A percentile compares a stretch with the other conserved stretches of the same genome.
Conservation (phyloP, 768 basidiomycete species). For the Pholiota conissans region DNA sequence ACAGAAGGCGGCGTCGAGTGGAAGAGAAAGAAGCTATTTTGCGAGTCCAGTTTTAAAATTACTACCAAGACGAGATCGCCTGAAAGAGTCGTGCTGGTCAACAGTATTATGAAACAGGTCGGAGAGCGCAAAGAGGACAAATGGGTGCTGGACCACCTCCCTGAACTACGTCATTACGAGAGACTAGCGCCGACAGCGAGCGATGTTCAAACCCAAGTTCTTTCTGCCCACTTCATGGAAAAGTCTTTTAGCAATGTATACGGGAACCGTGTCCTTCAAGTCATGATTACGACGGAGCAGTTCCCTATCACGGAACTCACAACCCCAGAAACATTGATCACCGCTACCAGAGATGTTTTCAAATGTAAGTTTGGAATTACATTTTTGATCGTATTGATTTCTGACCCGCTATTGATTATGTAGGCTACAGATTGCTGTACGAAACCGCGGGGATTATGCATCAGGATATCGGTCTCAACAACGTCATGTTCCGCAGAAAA, state of each 20-base stretch:
- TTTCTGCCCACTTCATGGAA: background rate
- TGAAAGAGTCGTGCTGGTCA: background rate
- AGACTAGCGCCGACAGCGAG: too few relatives aligned
- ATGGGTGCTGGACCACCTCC: background rate
- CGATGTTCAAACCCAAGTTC: background rate
- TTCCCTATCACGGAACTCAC: background rate
- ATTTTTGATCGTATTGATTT: background rate
- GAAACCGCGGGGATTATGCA: background rate
- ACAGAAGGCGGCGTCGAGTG: background rate
- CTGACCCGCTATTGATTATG: too few relatives aligned
- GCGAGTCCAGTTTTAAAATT: background rate
- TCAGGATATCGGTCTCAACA: background rate
- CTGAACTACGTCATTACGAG: background rate
- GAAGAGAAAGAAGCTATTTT: background rate
- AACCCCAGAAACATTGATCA: background rate
- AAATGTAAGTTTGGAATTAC: background rate
- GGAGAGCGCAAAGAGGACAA: background rate
- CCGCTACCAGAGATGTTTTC: background rate
- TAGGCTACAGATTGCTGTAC: background rate
- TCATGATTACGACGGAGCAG: background rate
- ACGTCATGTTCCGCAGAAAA: background rate
- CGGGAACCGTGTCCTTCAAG: background rate
- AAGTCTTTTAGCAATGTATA: background rate
- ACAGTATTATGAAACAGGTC: background rate
- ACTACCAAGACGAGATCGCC: background rate